These are phyloP conservation scores for Fusarium zealandicum DNA, from an alignment of 2,329 filamentous ascomycete genomes.

Conservation along the genomic window DNA sequence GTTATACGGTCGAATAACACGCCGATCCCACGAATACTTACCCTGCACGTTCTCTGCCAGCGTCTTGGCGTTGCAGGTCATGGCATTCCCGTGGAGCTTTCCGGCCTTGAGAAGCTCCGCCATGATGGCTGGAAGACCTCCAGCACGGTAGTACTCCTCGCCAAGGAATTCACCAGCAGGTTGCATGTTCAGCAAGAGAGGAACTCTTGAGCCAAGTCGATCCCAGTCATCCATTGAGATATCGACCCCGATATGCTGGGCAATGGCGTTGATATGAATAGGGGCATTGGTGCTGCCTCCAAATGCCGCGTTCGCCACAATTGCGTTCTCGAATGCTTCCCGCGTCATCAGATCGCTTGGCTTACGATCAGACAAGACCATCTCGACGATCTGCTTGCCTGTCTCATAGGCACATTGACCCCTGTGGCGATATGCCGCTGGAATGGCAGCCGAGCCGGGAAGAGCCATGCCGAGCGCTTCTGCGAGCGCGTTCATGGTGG, in stretches of 20 bases:
- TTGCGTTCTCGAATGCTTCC: slow-evolving; percentile 63
- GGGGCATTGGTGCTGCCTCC: slow-evolving; percentile 65
- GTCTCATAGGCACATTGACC: slow-evolving; percentile 57
- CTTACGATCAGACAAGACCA: slow-evolving; percentile 56
- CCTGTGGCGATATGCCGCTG: slow-evolving; percentile 57
- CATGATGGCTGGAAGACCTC: slow-evolving; percentile 60
- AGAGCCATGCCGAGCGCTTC: slow-evolving; percentile 62
- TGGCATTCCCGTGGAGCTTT: slow-evolving; percentile 51
- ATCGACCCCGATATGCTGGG: slow-evolving; percentile 59
- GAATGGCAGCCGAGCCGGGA: slow-evolving; percentile 59
- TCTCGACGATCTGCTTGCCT: slow-evolving; percentile 57
- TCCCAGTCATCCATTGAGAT: slow-evolving; percentile 63
- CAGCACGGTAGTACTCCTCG: slow-evolving; percentile 62
- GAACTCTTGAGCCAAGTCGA: slow-evolving; percentile 55
- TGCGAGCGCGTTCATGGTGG: slow-evolving; percentile 60
- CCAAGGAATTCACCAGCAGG: slow-evolving; percentile 60
- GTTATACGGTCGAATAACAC: slow-evolving; percentile 53
- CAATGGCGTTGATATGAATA: slow-evolving; percentile 62
- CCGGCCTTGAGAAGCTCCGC: slow-evolving; percentile 59
- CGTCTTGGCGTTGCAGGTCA: slow-evolving; percentile 57
- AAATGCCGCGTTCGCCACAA: slow-evolving; percentile 61
- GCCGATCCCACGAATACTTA: slow-evolving; percentile 57
- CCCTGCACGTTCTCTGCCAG: slow-evolving; percentile 53
- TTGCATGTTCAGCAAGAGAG: slow-evolving; percentile 62
- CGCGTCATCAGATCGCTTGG: slow-evolving; percentile 63